Conservation (phyloP, 768 basidiomycete species). For the Agaricus blazei region DNA sequence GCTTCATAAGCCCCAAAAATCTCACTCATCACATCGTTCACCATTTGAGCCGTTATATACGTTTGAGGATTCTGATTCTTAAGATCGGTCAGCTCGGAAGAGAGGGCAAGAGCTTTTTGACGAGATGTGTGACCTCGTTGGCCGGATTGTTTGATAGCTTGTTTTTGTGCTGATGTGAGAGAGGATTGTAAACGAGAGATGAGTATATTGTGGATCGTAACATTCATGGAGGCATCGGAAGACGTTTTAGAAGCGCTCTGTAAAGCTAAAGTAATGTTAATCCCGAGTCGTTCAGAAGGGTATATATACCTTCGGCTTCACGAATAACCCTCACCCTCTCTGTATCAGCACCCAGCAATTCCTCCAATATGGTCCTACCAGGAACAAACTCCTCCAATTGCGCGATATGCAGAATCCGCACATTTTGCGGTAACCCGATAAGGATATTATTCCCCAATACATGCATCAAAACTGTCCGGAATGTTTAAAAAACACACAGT, state of each 20-base stretch:
- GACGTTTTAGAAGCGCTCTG: conserved; percentile 17
- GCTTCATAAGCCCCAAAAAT: conserved; percentile 23
- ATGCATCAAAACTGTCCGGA: conserved; percentile 21
- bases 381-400: conserved; percentile 25
- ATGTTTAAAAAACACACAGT: neutral
- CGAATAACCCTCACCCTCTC: conserved; percentile 22
- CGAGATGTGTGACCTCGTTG: conserved; percentile 54
- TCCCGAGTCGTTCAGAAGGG: neutral
- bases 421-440: conserved; percentile 27
- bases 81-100: conserved; percentile 35
- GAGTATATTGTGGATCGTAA: conserved; percentile 21
- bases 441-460: conserved; percentile 25
- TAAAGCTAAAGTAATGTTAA: conserved; percentile 14
- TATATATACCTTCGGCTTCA: conserved; percentile 21
- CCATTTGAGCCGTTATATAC: conserved; percentile 24
- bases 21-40: conserved; percentile 18
- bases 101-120: conserved; percentile 35
- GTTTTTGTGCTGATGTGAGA: conserved; percentile 35
- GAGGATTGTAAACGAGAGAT: conserved; percentile 15
- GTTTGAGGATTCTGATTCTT: conserved; percentile 22
- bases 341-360: conserved; percentile 22
- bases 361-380: conserved; percentile 21
- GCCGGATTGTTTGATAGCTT: conserved; percentile 48
- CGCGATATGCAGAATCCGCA: conserved; percentile 26
- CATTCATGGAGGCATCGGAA: conserved; percentile 17